phyloP scores from a whole-genome alignment of 2,329 filamentous ascomycete species.

The Domatiomyces catenatus region DNA sequence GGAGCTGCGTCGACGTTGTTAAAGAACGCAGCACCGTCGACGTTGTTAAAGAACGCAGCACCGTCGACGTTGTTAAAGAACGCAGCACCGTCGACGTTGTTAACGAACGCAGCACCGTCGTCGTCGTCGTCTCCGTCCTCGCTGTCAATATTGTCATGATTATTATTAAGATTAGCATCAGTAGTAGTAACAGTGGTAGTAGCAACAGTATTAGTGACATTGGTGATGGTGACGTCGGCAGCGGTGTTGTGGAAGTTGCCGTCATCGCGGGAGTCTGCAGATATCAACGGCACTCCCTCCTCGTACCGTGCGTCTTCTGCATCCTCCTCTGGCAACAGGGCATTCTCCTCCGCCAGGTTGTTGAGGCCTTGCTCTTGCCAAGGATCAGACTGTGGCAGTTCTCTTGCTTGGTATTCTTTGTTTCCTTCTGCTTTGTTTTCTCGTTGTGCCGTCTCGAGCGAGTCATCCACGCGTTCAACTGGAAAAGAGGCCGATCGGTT shows the following conservation, averaged over 20 bases:
- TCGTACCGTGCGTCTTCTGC: constrained; percentile 9
- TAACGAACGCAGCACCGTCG: no score
- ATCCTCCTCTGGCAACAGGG: no score
- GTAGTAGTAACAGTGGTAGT: no score
- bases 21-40: constrained; percentile 8
- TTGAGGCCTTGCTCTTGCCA: not conserved
- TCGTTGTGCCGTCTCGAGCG: not conserved
- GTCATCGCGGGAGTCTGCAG: not conserved
- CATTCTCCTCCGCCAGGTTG: not conserved
- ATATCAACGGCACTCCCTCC: constrained; percentile 15
- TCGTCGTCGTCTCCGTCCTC: constrained; percentile 5
- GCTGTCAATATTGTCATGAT: not conserved
- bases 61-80: constrained; percentile 9
- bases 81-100: constrained; percentile 5
- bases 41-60: constrained; percentile 8
- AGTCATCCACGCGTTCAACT: not conserved
- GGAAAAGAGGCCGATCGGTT: constrained; percentile 16
- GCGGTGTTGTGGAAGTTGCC: not conserved
- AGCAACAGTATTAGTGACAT: not conserved
- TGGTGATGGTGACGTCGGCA: not conserved
- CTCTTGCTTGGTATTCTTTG: constrained; percentile 1
- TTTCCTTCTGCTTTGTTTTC: not conserved
- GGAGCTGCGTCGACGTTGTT: constrained; percentile 3
- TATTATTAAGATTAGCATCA: not conserved
- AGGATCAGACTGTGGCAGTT: constrained; percentile 1